These are phyloP conservation scores for Nemania serpens DNA, from an alignment of 2,329 filamentous ascomycete genomes.

Conservation along the genomic window DNA sequence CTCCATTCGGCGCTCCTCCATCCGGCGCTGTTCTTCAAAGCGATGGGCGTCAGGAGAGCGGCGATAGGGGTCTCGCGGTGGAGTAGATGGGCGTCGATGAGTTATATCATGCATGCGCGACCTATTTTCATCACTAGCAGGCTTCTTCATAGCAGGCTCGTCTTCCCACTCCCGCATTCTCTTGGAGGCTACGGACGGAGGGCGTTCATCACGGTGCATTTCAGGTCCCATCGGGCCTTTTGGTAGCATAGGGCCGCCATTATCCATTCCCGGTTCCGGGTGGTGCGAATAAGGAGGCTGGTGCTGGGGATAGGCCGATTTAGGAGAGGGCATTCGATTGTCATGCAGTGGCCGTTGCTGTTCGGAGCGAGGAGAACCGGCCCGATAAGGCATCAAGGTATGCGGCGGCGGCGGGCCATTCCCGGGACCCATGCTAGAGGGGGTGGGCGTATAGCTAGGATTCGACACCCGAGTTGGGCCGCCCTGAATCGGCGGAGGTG, in stretches of 20 bases:
- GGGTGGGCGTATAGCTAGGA: constrained; percentile 45
- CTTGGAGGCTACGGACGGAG: constrained; percentile 80
- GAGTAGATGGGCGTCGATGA: constrained; percentile 77
- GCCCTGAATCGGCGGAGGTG: constrained; percentile 53
- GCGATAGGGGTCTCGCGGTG: constrained; percentile 70
- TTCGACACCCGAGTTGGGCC: constrained; percentile 47
- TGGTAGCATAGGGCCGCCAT: constrained; percentile 67
- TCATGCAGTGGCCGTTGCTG: constrained; percentile 76
- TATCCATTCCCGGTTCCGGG: constrained; percentile 65
- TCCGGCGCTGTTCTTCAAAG: constrained; percentile 65
- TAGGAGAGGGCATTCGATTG: constrained; percentile 87
- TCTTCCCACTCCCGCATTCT: constrained; percentile 92
- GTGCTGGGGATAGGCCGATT: constrained; percentile 81
- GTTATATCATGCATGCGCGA: constrained; percentile 84
- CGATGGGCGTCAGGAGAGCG: constrained; percentile 76
- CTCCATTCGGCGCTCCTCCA: constrained; percentile 65
- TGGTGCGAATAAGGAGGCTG: constrained; percentile 73
- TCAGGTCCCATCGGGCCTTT: constrained; percentile 64
- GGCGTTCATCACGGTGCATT: constrained; percentile 71
- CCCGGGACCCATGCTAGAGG: constrained; percentile 41
- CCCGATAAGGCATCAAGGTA: constrained; percentile 72
- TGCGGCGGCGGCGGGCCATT: constrained; percentile 49
- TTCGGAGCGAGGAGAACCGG: constrained; percentile 81
- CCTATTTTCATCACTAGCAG: constrained; percentile 84
- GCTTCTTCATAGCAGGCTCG: constrained; percentile 78